phyloP scores from a whole-genome alignment of 2,329 filamentous ascomycete genomes.

The Aspergillus fumigatus region DNA sequence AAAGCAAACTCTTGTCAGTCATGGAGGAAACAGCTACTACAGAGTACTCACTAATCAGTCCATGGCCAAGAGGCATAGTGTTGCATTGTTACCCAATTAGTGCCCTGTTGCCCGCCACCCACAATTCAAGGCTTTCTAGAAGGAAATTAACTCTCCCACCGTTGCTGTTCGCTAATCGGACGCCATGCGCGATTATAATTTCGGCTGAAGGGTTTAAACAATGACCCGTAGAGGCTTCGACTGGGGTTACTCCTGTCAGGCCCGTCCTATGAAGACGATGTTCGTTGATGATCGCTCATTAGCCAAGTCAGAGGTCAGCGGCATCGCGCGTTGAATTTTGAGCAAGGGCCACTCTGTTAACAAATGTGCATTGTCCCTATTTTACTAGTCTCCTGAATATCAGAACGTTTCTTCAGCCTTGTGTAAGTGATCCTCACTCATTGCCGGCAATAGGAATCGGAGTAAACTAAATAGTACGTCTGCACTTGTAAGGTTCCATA shows the following conservation, averaged over 20 bases:
- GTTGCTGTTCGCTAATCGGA: slow-evolving; percentile 21
- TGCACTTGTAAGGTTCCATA: background rate
- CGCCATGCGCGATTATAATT: slow-evolving; percentile 11
- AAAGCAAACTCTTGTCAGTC: too few relatives aligned
- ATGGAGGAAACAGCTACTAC: too few relatives aligned
- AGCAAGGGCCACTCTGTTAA: background rate
- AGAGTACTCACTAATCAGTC: background rate
- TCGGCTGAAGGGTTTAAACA: background rate
- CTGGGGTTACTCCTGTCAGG: background rate
- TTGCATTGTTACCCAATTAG: slow-evolving; percentile 2
- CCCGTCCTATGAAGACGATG: background rate
- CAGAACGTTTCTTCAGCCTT: background rate
- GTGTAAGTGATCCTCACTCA: slow-evolving; percentile 2
- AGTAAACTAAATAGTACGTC: background rate
- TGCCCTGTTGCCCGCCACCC: slow-evolving; percentile 9
- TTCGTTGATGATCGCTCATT: background rate
- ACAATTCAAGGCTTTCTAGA: slow-evolving; percentile 32
- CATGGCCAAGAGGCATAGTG: background rate
- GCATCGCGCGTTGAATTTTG: background rate
- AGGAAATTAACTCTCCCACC: slow-evolving; percentile 28
- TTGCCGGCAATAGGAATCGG: background rate
- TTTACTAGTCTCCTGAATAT: background rate
- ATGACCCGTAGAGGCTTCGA: background rate
- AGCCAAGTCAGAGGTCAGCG: background rate
- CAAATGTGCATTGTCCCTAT: background rate